These are phyloP conservation scores for Penicillium antarcticum DNA, from an alignment of 495 filamentous ascomycete genomes.

Conservation along the genomic window DNA sequence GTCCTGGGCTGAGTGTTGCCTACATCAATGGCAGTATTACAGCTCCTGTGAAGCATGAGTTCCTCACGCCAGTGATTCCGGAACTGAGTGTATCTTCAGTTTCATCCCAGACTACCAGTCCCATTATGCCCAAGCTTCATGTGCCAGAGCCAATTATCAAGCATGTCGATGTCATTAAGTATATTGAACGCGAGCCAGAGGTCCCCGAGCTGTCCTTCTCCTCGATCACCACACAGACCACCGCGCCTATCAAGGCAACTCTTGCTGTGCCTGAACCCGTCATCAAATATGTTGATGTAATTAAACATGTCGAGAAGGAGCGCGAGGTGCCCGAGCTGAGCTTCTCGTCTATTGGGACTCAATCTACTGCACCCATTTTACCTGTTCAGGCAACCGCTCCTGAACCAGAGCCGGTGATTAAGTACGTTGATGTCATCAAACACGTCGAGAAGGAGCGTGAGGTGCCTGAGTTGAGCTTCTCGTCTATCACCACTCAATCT, in stretches of 20 bases:
- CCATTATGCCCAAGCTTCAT: neutral
- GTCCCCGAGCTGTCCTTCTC: slow-evolving; percentile 24
- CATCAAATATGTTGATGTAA: slow-evolving; percentile 5
- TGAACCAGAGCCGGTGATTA: slow-evolving; percentile 12
- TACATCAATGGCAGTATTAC: slow-evolving; percentile 30
- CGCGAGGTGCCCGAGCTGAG: neutral
- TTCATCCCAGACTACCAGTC: slow-evolving; percentile 1
- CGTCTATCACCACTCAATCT: slow-evolving; percentile 8
- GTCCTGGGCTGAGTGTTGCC: slow-evolving; percentile 30
- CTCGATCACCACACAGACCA: slow-evolving; percentile 30
- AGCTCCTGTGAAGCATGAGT: slow-evolving; percentile 26
- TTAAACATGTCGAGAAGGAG: slow-evolving; percentile 4
- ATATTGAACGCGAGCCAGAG: slow-evolving; percentile 13
- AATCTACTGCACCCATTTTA: neutral
- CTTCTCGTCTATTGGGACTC: slow-evolving; percentile 2
- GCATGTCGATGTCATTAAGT: slow-evolving; percentile 6
- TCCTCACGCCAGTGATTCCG: slow-evolving; percentile 16
- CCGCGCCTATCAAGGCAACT: slow-evolving; percentile 24
- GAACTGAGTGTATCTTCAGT: slow-evolving; percentile 20
- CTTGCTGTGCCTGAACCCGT: slow-evolving; percentile 17
- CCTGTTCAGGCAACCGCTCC: slow-evolving; percentile 3
- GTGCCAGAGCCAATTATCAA: slow-evolving; percentile 6
- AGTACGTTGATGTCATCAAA: neutral
- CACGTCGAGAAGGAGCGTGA: slow-evolving; percentile 4
- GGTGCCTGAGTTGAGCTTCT: slow-evolving; percentile 2